Base-by-base conservation (phyloP, 139 green algal species). In the Chlamydomonas eustigma region DNA sequence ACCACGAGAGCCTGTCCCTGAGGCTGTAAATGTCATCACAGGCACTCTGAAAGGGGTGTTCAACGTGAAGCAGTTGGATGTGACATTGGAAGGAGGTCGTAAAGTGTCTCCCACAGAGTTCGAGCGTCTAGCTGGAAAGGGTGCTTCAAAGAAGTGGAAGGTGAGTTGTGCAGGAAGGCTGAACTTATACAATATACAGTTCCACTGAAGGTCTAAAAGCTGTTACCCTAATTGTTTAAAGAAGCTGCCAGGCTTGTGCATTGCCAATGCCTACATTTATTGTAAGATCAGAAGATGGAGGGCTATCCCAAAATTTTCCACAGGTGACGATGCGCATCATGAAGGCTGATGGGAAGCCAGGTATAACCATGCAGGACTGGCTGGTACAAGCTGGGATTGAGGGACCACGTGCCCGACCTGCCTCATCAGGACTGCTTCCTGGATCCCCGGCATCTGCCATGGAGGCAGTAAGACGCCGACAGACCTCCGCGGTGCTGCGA, bases 131-230 rank as follows among this genome's bases (percentile, higher is more conserved):
- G 81, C 85, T 0, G 92, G 92, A 38, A 91, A 92, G 72, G 88
- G 80, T 2, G 78, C 83, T 30, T 77, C 77, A 51, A 96, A 97
- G 85, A 97, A 96, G 84, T 97, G 93, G 92, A 97, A 96, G 85
- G 82, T 81, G 76, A 52, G 78, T 34, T 58, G 44, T n/a, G n/a
- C n/a, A n/a, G n/a, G n/a, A n/a, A n/a, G n/a, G n/a, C n/a, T n/a
- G n/a, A n/a, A n/a, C n/a, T n/a, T n/a, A n/a, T n/a, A n/a, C n/a
- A n/a, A n/a, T n/a, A n/a, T n/a, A n/a, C n/a, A n/a, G n/a, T n/a
- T n/a, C n/a, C n/a, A n/a, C n/a, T n/a, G n/a, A n/a, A n/a, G n/a
- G n/a, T n/a, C n/a, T n/a, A n/a, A n/a, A n/a, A n/a, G n/a, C n/a
- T n/a, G n/a, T n/a, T n/a, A n/a, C n/a, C n/a, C n/a, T n/a, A n/a